A percentile compares a stretch with the other conserved stretches of the same genome.
Conservation (phyloP, 352 stramenopile genomes). For the Pythium plurisporium region DNA sequence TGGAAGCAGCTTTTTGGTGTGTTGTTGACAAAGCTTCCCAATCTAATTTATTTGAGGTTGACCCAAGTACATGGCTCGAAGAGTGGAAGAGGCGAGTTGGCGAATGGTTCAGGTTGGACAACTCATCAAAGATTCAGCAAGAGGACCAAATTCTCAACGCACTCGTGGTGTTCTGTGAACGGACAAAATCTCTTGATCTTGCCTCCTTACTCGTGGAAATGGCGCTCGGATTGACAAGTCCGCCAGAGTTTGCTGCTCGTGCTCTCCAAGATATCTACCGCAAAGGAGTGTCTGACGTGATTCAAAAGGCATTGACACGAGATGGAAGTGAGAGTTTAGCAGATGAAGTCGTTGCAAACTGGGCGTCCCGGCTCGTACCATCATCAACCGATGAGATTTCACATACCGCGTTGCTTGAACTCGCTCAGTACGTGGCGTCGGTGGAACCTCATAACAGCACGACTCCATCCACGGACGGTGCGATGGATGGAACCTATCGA, state of each 20-base stretch:
- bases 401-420: not conserved
- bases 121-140: not conserved
- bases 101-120: constrained; percentile 9
- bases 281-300: constrained; percentile 24
- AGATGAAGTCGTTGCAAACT: constrained; percentile 4
- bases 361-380: constrained; percentile 8
- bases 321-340: constrained; percentile 8
- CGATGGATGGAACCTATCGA: not conserved
- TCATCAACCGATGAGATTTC: not conserved
- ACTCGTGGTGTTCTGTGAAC: constrained; percentile 22
- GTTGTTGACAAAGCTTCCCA: constrained; percentile 5
- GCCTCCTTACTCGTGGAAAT: constrained; percentile 20
- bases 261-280: constrained; percentile 21
- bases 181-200: constrained; percentile 13
- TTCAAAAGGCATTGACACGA: constrained; percentile 10
- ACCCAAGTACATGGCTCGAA: not conserved
- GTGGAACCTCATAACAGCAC: not conserved
- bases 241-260: constrained; percentile 12
- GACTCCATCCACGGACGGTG: not conserved
- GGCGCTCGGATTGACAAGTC: constrained; percentile 13
- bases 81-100: constrained; percentile 9
- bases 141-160: constrained; percentile 22
- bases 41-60: not conserved
- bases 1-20: constrained; percentile 23
- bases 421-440: constrained; percentile 6